Evolutionary conservation across 2,329 filamentous ascomycete species (phyloP).

Genomic region (Conoideocrella luteorostrata): DNA sequence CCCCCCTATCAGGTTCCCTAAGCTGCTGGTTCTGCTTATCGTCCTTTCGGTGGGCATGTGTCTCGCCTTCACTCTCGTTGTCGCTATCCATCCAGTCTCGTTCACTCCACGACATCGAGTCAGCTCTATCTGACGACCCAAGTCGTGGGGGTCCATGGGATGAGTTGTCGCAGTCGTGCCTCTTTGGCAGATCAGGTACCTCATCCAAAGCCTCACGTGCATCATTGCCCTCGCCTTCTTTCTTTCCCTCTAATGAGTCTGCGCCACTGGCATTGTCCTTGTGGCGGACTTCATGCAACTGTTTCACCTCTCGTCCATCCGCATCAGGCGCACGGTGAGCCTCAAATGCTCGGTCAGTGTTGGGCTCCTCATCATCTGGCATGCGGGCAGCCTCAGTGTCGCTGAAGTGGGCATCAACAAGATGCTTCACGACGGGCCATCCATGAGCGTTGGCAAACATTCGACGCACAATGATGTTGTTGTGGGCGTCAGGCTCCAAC

Average conservation of each 20-base stretch:
- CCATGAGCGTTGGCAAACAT: constrained; percentile 97
- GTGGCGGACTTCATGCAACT: constrained; percentile 5
- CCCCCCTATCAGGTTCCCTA: constrained; percentile 13
- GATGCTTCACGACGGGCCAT: constrained; percentile 92
- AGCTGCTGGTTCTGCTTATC: not conserved
- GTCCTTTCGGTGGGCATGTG: constrained; percentile 14
- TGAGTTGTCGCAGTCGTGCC: constrained; percentile 17
- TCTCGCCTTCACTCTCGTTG: constrained; percentile 34
- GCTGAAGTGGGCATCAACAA: constrained; percentile 91
- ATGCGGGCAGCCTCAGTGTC: constrained; percentile 57
- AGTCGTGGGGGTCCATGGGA: constrained; percentile 12
- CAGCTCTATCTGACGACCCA: constrained; percentile 25
- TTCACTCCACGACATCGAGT: constrained; percentile 61
- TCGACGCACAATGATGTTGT: constrained; percentile 93
- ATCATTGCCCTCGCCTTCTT: constrained; percentile 8
- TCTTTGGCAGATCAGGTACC: constrained; percentile 38
- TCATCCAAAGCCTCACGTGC: constrained; percentile 34
- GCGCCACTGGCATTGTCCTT: constrained; percentile 22
- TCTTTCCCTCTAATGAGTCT: constrained; percentile 5
- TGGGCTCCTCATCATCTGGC: constrained; percentile 60
- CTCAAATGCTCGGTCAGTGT: constrained; percentile 62
- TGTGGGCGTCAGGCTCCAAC: constrained; percentile 93
- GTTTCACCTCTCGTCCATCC: constrained; percentile 60
- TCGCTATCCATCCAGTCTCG: constrained; percentile 54
- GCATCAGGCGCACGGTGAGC: constrained; percentile 48